phyloP scores from a whole-genome alignment of 495 filamentous ascomycete genomes.

The Aspergillus bridgeri region DNA sequence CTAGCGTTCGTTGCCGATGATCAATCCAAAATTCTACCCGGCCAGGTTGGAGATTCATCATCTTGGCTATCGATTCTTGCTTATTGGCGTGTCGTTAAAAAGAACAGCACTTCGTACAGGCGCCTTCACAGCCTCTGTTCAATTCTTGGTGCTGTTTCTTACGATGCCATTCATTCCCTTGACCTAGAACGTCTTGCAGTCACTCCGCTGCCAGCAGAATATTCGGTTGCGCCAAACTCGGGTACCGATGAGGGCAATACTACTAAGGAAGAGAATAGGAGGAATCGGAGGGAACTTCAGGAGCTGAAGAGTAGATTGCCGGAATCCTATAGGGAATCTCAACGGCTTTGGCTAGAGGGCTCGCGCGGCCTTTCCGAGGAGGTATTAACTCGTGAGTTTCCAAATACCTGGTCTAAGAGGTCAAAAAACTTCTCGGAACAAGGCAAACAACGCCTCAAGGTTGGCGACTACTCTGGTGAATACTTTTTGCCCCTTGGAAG shows the following conservation, averaged over 20 bases:
- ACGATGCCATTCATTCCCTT: constrained; percentile 41
- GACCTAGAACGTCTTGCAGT: constrained; percentile 45
- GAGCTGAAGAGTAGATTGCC: constrained; percentile 40
- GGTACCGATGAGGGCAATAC: constrained; percentile 36
- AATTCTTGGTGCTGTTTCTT: constrained; percentile 47
- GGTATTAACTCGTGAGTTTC: constrained; percentile 41
- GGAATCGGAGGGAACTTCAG: constrained; percentile 34
- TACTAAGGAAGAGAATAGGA: constrained; percentile 33
- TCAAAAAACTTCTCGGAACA: constrained; percentile 35
- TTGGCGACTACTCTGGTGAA: constrained; percentile 40
- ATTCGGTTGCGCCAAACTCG: constrained; percentile 36
- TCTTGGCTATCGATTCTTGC: constrained; percentile 50
- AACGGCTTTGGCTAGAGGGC: constrained; percentile 46
- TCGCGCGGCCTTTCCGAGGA: constrained; percentile 41
- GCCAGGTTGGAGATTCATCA: constrained; percentile 37
- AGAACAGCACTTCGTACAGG: constrained; percentile 35
- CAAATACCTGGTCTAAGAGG: constrained; percentile 43
- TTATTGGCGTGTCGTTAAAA: constrained; percentile 44
- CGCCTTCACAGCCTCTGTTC: constrained; percentile 40
- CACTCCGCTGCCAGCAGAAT: constrained; percentile 38
- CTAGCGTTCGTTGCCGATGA: constrained; percentile 48
- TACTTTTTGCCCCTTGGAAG: constrained; percentile 44
- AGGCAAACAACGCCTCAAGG: constrained; percentile 31
- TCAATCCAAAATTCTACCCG: constrained; percentile 31
- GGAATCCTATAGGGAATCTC: constrained; percentile 40